A percentile compares a stretch with the other conserved stretches of the same genome.
Evolutionary conservation across 108 stramenopile genomes (phyloP).

Genomic region (Skeletonema potamos): DNA sequence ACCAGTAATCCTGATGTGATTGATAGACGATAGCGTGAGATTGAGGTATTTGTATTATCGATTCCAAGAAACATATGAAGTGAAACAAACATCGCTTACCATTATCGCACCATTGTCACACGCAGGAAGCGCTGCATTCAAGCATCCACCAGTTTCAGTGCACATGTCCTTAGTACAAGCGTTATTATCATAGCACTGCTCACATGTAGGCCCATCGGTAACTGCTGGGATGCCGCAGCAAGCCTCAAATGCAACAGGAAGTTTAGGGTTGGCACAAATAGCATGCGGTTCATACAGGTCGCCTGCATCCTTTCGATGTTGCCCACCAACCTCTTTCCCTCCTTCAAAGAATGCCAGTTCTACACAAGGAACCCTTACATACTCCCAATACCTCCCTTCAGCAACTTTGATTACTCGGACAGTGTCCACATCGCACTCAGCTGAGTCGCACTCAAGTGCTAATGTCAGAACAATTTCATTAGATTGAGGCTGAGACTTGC

Average conservation of each 20-base stretch:
- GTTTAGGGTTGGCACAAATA: slow-evolving; percentile 37
- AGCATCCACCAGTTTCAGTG: slow-evolving; percentile 3
- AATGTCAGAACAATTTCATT: slow-evolving; percentile 40
- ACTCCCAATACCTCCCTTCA: slow-evolving; percentile 60
- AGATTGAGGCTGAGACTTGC: slow-evolving; percentile 29
- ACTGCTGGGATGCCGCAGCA: not conserved
- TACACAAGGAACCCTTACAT: slow-evolving; percentile 61
- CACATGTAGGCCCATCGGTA: not conserved
- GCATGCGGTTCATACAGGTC: slow-evolving; percentile 5
- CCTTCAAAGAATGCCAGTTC: slow-evolving; percentile 56
- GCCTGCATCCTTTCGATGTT: slow-evolving; percentile 7
- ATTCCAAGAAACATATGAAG: no score
- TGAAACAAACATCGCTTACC: not conserved
- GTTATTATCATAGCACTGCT: slow-evolving; percentile 6
- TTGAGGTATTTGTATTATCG: not conserved
- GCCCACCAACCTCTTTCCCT: slow-evolving; percentile 45
- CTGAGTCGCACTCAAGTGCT: slow-evolving; percentile 46
- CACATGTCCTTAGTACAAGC: not conserved
- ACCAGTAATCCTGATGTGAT: no score
- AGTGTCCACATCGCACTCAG: slow-evolving; percentile 61
- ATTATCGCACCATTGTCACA: not conserved
- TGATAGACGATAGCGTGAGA: no score
- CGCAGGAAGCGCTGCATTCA: not conserved
- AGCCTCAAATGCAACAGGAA: slow-evolving; percentile 7
- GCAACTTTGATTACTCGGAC: slow-evolving; percentile 55